phyloP scores from a whole-genome alignment of 2,329 filamentous ascomycete genomes.

The Tolypocladium nubicola region DNA sequence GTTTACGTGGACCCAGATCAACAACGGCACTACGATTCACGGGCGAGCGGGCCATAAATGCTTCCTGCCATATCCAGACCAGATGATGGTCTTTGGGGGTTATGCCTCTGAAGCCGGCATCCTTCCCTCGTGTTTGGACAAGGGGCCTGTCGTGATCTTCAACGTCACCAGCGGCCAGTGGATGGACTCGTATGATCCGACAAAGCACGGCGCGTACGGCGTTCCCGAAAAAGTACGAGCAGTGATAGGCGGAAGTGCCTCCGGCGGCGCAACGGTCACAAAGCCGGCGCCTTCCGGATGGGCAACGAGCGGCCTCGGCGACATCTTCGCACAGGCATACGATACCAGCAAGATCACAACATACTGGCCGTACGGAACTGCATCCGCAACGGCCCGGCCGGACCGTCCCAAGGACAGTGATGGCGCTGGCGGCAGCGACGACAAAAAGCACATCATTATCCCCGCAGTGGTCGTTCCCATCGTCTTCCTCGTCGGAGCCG shows the following conservation, averaged over 20 bases:
- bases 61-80: slow-evolving; percentile 63
- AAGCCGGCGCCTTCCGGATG: slow-evolving; percentile 50
- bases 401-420: slow-evolving; percentile 6
- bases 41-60: slow-evolving; percentile 66
- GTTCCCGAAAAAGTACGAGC: slow-evolving; percentile 55
- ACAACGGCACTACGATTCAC: slow-evolving; percentile 34
- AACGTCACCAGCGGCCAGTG: slow-evolving; percentile 62
- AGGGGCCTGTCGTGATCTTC: slow-evolving; percentile 52
- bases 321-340: slow-evolving; percentile 46
- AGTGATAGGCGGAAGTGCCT: slow-evolving; percentile 56
- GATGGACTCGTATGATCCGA: slow-evolving; percentile 59
- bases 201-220: slow-evolving; percentile 51
- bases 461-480: slow-evolving; percentile 8
- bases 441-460: slow-evolving; percentile 5
- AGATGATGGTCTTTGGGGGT: slow-evolving; percentile 72
- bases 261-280: slow-evolving; percentile 60
- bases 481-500: slow-evolving; percentile 7
- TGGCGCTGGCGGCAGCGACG: slow-evolving; percentile 15
- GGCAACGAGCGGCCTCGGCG: slow-evolving; percentile 33
- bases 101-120: slow-evolving; percentile 28
- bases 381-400: slow-evolving; percentile 7
- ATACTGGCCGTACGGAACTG: slow-evolving; percentile 47
- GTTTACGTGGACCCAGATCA: slow-evolving; percentile 63
- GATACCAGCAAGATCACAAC: slow-evolving; percentile 42
- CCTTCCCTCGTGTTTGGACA: slow-evolving; percentile 33